phyloP scores from a whole-genome alignment of 208 protist genomes.

The Acanthamoeba polyphaga region DNA sequence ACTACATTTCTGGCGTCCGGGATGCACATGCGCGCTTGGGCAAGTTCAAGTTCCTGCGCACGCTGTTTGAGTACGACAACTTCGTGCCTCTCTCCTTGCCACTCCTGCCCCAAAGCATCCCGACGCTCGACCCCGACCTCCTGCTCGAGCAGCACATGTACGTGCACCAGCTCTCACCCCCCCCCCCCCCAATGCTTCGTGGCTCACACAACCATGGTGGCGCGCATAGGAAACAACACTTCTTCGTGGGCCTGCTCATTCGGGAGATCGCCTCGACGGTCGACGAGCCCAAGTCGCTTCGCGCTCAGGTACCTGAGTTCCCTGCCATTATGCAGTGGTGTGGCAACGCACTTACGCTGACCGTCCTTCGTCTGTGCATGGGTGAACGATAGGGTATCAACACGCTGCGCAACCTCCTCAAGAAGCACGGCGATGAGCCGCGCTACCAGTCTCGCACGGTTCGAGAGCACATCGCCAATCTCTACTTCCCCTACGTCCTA shows the following conservation, averaged over 20 bases:
- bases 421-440: conserved; percentile 2
- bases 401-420: conserved; percentile 43
- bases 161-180: background rate
- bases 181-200: background rate
- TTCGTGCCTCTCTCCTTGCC: conserved; percentile 30
- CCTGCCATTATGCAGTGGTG: too few relatives aligned
- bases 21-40: conserved; percentile 1
- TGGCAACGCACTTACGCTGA: too few relatives aligned
- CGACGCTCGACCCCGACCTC: background rate
- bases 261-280: conserved; percentile 58
- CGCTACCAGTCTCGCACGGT: background rate
- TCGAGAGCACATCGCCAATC: background rate
- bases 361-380: background rate
- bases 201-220: background rate
- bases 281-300: background rate
- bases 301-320: background rate
- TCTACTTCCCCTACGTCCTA: conserved; percentile 49
- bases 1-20: background rate
- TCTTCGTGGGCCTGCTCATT: conserved; percentile 78
- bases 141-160: background rate
- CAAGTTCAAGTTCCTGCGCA: conserved; percentile 69
- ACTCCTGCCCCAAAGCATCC: background rate
- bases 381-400: background rate
- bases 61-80: conserved; percentile 51
- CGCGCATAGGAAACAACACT: conserved; percentile 24